Percentiles rank a stretch among this genome's conserved stretches.
These are phyloP conservation scores for Schwanniomyces polymorphus DNA, from an alignment of 805 yeast species.

Conservation along the genomic window DNA sequence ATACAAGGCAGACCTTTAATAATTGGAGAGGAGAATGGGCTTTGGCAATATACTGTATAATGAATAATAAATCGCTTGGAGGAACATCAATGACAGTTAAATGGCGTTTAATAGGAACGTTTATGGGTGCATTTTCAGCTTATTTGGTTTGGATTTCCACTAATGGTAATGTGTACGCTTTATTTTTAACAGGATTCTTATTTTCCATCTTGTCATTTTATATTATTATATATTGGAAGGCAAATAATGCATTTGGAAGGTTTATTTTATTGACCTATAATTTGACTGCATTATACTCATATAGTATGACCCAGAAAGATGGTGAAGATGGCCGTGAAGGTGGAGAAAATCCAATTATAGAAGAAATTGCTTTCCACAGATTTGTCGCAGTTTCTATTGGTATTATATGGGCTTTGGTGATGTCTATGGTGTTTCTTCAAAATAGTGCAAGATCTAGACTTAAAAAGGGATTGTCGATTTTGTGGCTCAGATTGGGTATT, in stretches of 20 bases:
- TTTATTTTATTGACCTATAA: conserved; percentile 76
- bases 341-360: conserved; percentile 65
- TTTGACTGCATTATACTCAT: conserved; percentile 74
- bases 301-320: conserved; percentile 60
- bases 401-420: conserved; percentile 70
- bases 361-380: conserved; percentile 77
- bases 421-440: conserved; percentile 68
- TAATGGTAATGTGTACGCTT: conserved; percentile 52
- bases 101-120: conserved; percentile 74
- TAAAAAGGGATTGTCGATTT: conserved; percentile 60
- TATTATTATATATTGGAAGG: conserved; percentile 69
- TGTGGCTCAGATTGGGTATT: conserved; percentile 81
- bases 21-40: conserved; percentile 86
- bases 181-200: conserved; percentile 51
- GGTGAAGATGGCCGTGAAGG: conserved; percentile 65
- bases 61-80: conserved; percentile 83
- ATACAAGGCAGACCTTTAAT: conserved; percentile 52
- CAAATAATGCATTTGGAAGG: conserved; percentile 62
- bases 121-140: conserved; percentile 67
- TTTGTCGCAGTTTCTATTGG: conserved; percentile 72
- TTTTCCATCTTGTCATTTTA: conserved; percentile 48
- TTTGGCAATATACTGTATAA: conserved; percentile 73
- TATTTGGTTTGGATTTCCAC: conserved; percentile 57
- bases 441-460: conserved; percentile 72
- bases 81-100: conserved; percentile 80